phyloP scores from a whole-genome alignment of 805 yeast species.

The Tetrapisispora iriomotensis region DNA sequence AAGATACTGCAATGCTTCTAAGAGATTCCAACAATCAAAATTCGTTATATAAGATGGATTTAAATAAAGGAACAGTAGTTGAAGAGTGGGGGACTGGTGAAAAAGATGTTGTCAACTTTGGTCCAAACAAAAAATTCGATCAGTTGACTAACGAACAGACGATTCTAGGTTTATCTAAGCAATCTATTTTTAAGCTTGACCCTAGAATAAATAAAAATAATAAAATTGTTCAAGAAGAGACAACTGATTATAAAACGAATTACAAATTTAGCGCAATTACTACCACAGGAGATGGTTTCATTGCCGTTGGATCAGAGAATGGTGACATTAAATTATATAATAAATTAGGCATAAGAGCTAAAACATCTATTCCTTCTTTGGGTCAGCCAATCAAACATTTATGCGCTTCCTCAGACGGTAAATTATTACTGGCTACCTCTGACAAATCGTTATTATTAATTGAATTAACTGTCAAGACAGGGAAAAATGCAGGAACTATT shows the following conservation, averaged over 20 bases:
- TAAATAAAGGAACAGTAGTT: conserved; percentile 69
- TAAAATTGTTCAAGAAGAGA: conserved; percentile 50
- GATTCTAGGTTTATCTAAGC: conserved; percentile 56
- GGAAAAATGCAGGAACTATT: conserved; percentile 45
- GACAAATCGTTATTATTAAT: conserved; percentile 58
- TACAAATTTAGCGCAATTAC: conserved; percentile 49
- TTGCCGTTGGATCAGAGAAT: conserved; percentile 64
- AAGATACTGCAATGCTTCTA: conserved; percentile 59
- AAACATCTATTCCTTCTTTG: conserved; percentile 69
- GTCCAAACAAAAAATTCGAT: conserved; percentile 64
- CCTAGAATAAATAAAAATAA: conserved; percentile 52
- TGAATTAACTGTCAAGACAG: conserved; percentile 54
- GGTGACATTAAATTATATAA: conserved; percentile 76
- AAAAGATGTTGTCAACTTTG: conserved; percentile 45
- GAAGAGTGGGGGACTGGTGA: conserved; percentile 69
- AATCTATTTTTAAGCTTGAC: conserved; percentile 65
- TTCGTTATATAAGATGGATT: conserved; percentile 62
- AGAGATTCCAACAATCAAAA: conserved; percentile 40
- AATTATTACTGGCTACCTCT: conserved; percentile 76
- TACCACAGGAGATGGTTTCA: conserved; percentile 62
- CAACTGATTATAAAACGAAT: conserved; percentile 46
- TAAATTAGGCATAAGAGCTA: conserved; percentile 63
- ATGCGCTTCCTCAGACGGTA: conserved; percentile 70
- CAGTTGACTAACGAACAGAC: conserved; percentile 68
- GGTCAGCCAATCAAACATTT: conserved; percentile 65